These are phyloP conservation scores for Podila clonocystis DNA, from an alignment of 192 early-diverging fungal species.

Conservation along the genomic window DNA sequence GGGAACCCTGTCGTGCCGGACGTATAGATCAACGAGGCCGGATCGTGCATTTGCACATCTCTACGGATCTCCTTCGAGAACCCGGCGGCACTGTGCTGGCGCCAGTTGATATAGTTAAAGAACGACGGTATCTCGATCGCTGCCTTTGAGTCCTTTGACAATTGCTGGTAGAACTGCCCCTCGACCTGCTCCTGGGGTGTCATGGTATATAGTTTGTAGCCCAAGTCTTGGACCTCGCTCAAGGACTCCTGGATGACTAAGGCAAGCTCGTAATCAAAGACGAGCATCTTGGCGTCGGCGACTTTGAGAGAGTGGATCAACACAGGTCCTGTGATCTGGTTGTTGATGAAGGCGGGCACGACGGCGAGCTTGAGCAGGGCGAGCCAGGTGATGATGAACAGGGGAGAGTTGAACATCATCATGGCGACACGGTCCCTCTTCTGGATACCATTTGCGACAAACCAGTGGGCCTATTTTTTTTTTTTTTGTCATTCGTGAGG, in stretches of 20 bases:
- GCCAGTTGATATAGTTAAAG: slow-evolving; percentile 33
- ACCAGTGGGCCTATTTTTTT: slow-evolving; percentile 41
- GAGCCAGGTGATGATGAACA: slow-evolving; percentile 64
- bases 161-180: slow-evolving; percentile 23
- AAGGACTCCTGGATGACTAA: slow-evolving; percentile 36
- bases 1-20: slow-evolving; percentile 73
- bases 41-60: slow-evolving; percentile 17
- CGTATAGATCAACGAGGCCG: slow-evolving; percentile 53
- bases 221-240: slow-evolving; percentile 18
- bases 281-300: slow-evolving; percentile 46
- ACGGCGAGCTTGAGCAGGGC: slow-evolving; percentile 67
- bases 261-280: slow-evolving; percentile 53
- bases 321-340: slow-evolving; percentile 54
- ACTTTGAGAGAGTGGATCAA: slow-evolving; percentile 57
- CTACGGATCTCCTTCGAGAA: slow-evolving; percentile 17
- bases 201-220: slow-evolving; percentile 30
- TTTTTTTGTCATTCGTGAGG: neutral
- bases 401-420: slow-evolving; percentile 67
- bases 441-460: slow-evolving; percentile 23
- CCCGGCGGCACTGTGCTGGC: slow-evolving; percentile 27
- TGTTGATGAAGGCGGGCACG: slow-evolving; percentile 68
- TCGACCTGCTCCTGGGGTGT: slow-evolving; percentile 30
- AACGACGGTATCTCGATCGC: slow-evolving; percentile 47
- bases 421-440: slow-evolving; percentile 59
- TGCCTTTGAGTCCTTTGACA: slow-evolving; percentile 22